Evolutionary conservation across 192 early-diverging fungal species (phyloP).

Genomic region (Gaertneriomyces sp.): DNA sequence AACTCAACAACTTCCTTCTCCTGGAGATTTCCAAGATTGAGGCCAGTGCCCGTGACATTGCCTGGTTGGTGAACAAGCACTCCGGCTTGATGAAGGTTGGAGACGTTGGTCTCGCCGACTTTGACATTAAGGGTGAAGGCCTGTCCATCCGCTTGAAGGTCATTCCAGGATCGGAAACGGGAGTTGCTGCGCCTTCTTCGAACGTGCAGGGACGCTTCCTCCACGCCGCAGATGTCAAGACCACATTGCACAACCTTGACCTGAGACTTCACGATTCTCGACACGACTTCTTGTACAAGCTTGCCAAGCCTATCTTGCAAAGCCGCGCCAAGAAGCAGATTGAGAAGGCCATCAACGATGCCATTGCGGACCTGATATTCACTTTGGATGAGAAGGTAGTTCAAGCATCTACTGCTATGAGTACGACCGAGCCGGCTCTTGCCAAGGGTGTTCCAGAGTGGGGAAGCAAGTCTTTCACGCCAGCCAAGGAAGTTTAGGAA

Average conservation of each 20-base stretch:
- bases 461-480: conserved; percentile 30
- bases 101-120: conserved; percentile 33
- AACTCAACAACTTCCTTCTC: conserved; percentile 22
- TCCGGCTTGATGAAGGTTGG: conserved; percentile 31
- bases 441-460: conserved; percentile 23
- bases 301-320: conserved; percentile 24
- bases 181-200: conserved; percentile 8
- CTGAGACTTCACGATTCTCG: conserved; percentile 32
- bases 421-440: conserved; percentile 8
- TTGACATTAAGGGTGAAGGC: conserved; percentile 27
- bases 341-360: conserved; percentile 20
- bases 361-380: conserved; percentile 15
- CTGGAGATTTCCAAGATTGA: conserved; percentile 24
- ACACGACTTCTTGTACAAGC: conserved; percentile 33
- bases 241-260: conserved; percentile 30
- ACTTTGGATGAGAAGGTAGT: conserved; percentile 16
- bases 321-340: conserved; percentile 29
- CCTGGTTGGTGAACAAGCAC: conserved; percentile 36
- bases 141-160: conserved; percentile 22
- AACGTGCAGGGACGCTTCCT: conserved; percentile 15
- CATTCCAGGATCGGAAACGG: conserved; percentile 13
- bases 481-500: too few relatives aligned
- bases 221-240: conserved; percentile 13
- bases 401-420: conserved; percentile 10
- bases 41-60: conserved; percentile 27